Base-by-base conservation (phyloP, 2,329 filamentous ascomycete species). In the Ophiostoma ulmi region DNA sequence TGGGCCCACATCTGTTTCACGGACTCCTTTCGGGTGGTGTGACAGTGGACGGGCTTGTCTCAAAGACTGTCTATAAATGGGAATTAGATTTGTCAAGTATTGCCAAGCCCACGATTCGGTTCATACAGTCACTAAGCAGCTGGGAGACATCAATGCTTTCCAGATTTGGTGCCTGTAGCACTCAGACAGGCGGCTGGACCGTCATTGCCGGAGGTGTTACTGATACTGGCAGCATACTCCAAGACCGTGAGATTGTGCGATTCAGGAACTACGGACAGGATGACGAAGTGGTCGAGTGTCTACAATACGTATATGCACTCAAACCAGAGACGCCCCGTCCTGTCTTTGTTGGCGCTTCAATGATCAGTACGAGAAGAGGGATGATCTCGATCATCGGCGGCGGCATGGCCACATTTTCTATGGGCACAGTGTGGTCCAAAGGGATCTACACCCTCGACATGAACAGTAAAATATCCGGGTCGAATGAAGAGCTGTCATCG, bases 341-440 rank as follows among this genome's bases (percentile, higher is more conserved):
- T 14, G 82, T 97, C 6, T 83, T 97, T 68, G 83, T 93, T 68
- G 93, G 94, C 1, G 85, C 88, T 70, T 88, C 88, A 5, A 81
- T 85, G 8, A 79, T 85, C 17, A 77, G 80, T 38, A 79, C 84
- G 0, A 80, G 80, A 38, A 75, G 81, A 61, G 80, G 83, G 39
- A 79, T 84, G 22, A 75, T 93, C 3, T 76, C 92, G 11, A 80
- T 96, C 8, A 79, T 91, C 67, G 93, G 93, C 1, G 94, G 94
- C 20, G 94, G 93, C 52, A 92, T 91, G 20, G 92, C 93, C 0
- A 97, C 93, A 78, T 97, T 97, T 81, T 93, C 92, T 0, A 97
- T 97, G 85, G 93, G 93, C 1, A 91, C 91, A 7, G 93, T 87
- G 76, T 96, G 92, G 91, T 94, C 93, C 68, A 83, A 84, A 41